Conservation (phyloP, 2,329 filamentous ascomycete species). For the Sporothrix curviconia region DNA sequence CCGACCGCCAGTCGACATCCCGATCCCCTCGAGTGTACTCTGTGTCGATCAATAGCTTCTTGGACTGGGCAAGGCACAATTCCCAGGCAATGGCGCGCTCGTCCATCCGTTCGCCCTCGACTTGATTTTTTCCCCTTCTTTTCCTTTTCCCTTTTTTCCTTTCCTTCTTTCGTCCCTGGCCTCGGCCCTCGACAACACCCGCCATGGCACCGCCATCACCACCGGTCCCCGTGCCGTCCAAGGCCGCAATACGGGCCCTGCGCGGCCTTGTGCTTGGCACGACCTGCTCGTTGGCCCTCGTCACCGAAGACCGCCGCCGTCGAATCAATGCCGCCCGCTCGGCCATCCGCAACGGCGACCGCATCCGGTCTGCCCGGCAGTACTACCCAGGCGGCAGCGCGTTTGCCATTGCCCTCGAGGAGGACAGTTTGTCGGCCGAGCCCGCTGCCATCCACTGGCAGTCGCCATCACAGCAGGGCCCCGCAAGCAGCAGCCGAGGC, state of each 20-base stretch:
- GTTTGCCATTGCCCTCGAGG: constrained; percentile 21
- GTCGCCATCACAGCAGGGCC: neutral
- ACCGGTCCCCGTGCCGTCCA: constrained; percentile 38
- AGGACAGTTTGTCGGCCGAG: constrained; percentile 18
- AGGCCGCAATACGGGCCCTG: constrained; percentile 39
- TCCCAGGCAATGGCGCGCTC: neutral
- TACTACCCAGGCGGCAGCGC: constrained; percentile 30
- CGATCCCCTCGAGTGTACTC: neutral
- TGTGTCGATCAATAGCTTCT: too few relatives aligned
- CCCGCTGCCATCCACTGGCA: constrained; percentile 10
- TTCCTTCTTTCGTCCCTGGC: neutral
- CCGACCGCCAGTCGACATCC: neutral
- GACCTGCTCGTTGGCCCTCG: constrained; percentile 37
- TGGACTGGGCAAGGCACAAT: neutral
- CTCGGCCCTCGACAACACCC: neutral
- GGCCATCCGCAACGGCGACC: constrained; percentile 34
- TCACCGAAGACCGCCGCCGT: constrained; percentile 40
- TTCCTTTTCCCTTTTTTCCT: neutral
- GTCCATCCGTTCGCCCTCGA: neutral
- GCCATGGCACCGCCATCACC: constrained; percentile 24
- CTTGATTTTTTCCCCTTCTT: neutral
- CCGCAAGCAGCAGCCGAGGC: neutral
- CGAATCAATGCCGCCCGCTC: constrained; percentile 35
- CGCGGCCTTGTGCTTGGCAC: constrained; percentile 40
- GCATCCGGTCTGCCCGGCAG: constrained; percentile 32